These are phyloP conservation scores for Punica granatum DNA, from an alignment of 345 rosid species.

Conservation along the genomic window DNA sequence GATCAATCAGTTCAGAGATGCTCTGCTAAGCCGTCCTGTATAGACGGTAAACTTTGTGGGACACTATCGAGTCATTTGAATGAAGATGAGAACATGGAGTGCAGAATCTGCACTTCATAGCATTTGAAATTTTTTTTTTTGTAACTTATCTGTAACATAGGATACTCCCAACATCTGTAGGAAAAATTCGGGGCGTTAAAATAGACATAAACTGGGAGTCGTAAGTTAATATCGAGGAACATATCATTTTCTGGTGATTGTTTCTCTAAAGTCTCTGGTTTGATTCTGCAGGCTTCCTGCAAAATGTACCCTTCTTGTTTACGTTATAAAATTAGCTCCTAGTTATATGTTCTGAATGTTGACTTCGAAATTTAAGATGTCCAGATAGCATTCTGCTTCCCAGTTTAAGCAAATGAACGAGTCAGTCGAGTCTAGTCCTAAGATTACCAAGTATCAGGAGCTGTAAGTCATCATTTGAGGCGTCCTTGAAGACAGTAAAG, in stretches of 20 bases:
- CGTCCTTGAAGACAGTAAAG: no score
- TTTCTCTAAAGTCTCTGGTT: background rate
- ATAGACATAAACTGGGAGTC: background rate
- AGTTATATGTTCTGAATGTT: background rate
- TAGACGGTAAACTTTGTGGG: constrained; percentile 18
- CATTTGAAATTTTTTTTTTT: background rate
- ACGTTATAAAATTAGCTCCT: background rate
- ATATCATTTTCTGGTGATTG: background rate
- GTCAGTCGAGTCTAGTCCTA: no score
- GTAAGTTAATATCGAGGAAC: background rate
- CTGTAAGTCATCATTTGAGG: no score
- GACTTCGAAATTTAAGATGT: background rate
- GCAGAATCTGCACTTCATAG: constrained; percentile 22
- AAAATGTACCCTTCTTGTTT: background rate
- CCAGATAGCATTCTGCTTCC: no score
- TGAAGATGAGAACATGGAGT: constrained; percentile 26
- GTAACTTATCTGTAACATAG: background rate
- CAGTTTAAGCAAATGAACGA: no score
- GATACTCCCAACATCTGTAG: background rate
- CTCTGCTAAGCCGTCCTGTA: constrained; percentile 8
- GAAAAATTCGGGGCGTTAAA: background rate
- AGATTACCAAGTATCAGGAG: no score
- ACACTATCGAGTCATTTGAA: constrained; percentile 16
- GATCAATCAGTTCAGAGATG: constrained; percentile 10
- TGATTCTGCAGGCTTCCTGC: background rate